Conservation (phyloP, 495 filamentous ascomycete genomes). For the Aspergillus biplanus region DNA sequence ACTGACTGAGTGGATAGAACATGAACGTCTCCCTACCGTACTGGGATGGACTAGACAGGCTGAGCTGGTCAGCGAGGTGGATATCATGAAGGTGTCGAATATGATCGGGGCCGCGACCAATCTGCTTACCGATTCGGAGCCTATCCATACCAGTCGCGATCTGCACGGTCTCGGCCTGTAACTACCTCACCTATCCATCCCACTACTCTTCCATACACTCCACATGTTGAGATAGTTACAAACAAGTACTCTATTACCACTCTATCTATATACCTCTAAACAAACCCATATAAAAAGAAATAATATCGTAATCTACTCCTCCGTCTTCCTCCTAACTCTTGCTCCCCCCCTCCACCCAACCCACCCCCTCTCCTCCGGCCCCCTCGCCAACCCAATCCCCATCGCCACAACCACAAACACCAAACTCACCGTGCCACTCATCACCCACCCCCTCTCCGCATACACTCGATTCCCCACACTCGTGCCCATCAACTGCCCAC, state of each 20-base stretch:
- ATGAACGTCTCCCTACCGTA: constrained; percentile 50
- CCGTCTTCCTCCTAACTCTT: neutral
- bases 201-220: neutral
- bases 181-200: neutral
- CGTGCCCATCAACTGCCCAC: constrained; percentile 77
- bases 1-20: constrained; percentile 32
- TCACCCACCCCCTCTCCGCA: constrained; percentile 69
- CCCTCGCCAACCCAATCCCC: constrained; percentile 58
- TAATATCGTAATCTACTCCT: neutral
- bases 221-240: neutral
- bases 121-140: constrained; percentile 14
- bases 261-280: neutral
- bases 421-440: constrained; percentile 68
- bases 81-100: constrained; percentile 17
- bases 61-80: constrained; percentile 20
- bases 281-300: neutral
- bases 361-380: constrained; percentile 74
- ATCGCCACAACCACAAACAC: constrained; percentile 65
- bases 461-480: constrained; percentile 73
- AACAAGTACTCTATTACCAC: too few relatives aligned
- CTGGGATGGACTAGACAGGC: constrained; percentile 41
- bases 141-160: constrained; percentile 5
- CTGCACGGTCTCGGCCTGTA: constrained; percentile 5
- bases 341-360: constrained; percentile 72
- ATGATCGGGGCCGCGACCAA: constrained; percentile 25